A percentile compares a stretch with the other conserved stretches of the same genome.
These are phyloP conservation scores for Paraglomus brasilianum DNA, from an alignment of 192 early-diverging fungal species.

Conservation along the genomic window DNA sequence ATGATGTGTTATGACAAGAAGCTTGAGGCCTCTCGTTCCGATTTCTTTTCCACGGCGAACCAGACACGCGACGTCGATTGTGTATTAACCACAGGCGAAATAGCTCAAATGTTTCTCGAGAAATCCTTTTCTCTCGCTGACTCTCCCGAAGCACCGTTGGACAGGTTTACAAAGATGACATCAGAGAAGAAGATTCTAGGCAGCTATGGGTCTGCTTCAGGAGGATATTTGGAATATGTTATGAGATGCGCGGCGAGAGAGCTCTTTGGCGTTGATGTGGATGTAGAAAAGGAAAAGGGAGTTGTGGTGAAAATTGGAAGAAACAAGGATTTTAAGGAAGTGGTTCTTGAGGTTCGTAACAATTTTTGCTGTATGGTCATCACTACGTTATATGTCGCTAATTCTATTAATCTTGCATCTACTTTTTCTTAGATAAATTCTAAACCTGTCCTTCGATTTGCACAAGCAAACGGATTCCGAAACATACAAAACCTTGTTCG, in stretches of 20 bases:
- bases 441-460: slow-evolving; percentile 73
- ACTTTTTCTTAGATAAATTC: slow-evolving; percentile 41
- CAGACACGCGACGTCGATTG: slow-evolving; percentile 92
- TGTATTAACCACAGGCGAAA: slow-evolving; percentile 92
- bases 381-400: background rate
- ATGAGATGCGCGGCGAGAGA: slow-evolving; percentile 77
- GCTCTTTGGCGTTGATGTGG: slow-evolving; percentile 71
- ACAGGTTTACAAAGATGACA: slow-evolving; percentile 42
- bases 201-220: slow-evolving; percentile 80
- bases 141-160: slow-evolving; percentile 42
- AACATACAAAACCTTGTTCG: slow-evolving; percentile 98
- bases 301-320: slow-evolving; percentile 72
- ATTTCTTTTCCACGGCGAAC: slow-evolving; percentile 85
- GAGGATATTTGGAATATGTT: slow-evolving; percentile 88
- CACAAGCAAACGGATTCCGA: slow-evolving; percentile 89
- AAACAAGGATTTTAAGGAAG: slow-evolving; percentile 81
- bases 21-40: slow-evolving; percentile 90
- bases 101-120: slow-evolving; percentile 84
- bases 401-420: background rate
- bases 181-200: slow-evolving; percentile 47
- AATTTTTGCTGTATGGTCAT: too few species aligned
- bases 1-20: slow-evolving; percentile 99
- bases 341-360: slow-evolving; percentile 47
- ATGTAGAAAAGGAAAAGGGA: slow-evolving; percentile 50
- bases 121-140: slow-evolving; percentile 49